Conservation (phyloP, 2,329 filamentous ascomycete genomes). For the Nannizziopsis arthrosporioides region DNA sequence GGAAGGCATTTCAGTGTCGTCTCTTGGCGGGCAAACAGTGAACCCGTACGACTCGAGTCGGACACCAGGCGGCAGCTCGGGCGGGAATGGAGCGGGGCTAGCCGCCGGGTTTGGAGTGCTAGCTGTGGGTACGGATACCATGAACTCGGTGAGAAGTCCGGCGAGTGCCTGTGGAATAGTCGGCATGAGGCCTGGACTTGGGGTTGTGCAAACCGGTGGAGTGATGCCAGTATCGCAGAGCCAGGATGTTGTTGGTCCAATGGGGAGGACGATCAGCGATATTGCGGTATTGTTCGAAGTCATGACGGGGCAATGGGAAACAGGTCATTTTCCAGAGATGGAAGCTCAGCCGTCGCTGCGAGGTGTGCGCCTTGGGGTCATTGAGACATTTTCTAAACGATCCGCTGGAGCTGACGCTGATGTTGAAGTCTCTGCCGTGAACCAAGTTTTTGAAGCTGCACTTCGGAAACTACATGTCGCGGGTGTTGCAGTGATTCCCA, state of each 20-base stretch:
- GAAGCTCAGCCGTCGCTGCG: conserved; percentile 22
- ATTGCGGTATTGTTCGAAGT: conserved; percentile 42
- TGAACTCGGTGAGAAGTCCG: conserved; percentile 52
- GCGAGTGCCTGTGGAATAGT: conserved; percentile 51
- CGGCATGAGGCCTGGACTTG: conserved; percentile 47
- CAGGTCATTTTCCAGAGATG: conserved; percentile 36
- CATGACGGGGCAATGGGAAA: conserved; percentile 41
- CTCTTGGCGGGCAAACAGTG: conserved; percentile 50
- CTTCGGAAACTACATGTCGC: conserved; percentile 35
- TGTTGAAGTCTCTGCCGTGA: conserved; percentile 48
- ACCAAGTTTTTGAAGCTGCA: conserved; percentile 40
- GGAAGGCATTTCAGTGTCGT: conserved; percentile 52
- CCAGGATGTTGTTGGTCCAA: conserved; percentile 47
- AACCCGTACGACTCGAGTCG: conserved; percentile 55
- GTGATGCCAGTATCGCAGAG: conserved; percentile 47
- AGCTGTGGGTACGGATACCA: conserved; percentile 49
- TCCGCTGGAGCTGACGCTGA: conserved; percentile 25
- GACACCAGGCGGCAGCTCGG: conserved; percentile 55
- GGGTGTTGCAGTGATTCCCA: conserved; percentile 42
- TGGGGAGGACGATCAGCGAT: conserved; percentile 42
- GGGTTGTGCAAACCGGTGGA: conserved; percentile 41
- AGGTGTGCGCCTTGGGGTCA: conserved; percentile 39
- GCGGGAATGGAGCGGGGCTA: conserved; percentile 51
- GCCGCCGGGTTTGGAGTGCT: conserved; percentile 48
- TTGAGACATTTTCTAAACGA: conserved; percentile 49